Base-by-base conservation (phyloP, 129 eudicot species). In the Tagetes erecta region DNA sequence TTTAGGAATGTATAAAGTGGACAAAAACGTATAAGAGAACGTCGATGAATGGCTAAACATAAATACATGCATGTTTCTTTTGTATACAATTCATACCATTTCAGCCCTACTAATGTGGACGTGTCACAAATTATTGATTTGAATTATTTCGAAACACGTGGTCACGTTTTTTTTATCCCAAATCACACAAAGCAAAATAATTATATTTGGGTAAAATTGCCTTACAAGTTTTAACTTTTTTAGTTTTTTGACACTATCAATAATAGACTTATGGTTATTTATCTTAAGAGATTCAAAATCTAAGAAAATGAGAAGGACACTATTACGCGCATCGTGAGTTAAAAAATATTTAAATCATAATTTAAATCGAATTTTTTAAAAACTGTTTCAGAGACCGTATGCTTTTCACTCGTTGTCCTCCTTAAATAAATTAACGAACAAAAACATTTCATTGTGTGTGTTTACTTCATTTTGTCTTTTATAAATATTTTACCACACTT, bases 41-140 rank as follows among this genome's bases (percentile, higher is more conserved):
- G 11, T 37, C 49, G 13, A 64, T 64, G 69, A 38, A 64, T 64
- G 69, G 34, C 69, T n/a, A 64, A 37, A n/a, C 46, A 64, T 38
- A 64, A 64, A n/a, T 64, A 39, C 46, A 14, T 39, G 69, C 49
- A 40, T 64, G 47, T 64, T 64, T 64, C 69, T 12, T 64, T 13
- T 31, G 47, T 39, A 38, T 64, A 64, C 31, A 40, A 39, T 6
- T 39, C 34, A 35, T 60, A 36, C 44, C 44, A 36, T 60, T 60
- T 60, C 34, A 7, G 49, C 46, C 49, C 13, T 5, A n/a, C 12
- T 64, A 39, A 39, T 64, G 69, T 64, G 69, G 69, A 38, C 69
- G 38, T 38, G 49, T 38, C 69, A 64, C 49, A 6, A 64, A 64
- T 64, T 38, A 60, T 60, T 35, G 67, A 60, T 60, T 12, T 60